These are phyloP conservation scores for Linanthus parryae DNA, from an alignment of 148 eudicot species.

Conservation along the genomic window DNA sequence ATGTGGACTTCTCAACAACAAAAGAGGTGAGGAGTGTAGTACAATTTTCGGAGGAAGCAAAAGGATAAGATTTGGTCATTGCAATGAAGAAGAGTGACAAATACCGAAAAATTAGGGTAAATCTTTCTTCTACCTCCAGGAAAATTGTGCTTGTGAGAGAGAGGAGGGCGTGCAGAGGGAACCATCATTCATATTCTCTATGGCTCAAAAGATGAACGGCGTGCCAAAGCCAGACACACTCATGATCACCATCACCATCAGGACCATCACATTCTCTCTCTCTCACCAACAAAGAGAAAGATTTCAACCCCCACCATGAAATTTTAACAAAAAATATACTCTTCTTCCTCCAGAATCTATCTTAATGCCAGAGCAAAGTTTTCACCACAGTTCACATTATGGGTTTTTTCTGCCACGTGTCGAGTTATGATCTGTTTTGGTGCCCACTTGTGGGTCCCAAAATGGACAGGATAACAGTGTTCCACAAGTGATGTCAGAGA, in stretches of 20 bases:
- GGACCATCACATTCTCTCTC: slow-evolving; percentile 12
- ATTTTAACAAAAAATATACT: not conserved
- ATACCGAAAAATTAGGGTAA: slow-evolving; percentile 27
- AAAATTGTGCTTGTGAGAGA: slow-evolving; percentile 23
- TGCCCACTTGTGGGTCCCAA: no score
- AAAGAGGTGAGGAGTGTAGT: not conserved
- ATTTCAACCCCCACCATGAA: slow-evolving; percentile 14
- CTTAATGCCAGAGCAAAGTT: no score
- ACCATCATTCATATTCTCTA: slow-evolving; percentile 36
- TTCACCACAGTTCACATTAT: not conserved
- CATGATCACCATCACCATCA: slow-evolving; percentile 35
- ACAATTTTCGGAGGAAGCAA: not conserved
- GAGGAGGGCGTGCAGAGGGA: slow-evolving; percentile 34
- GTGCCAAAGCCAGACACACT: slow-evolving; percentile 40
- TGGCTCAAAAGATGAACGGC: slow-evolving; percentile 23
- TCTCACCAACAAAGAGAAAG: slow-evolving; percentile 8
- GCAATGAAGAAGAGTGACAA: slow-evolving; percentile 20
- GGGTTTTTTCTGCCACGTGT: no score
- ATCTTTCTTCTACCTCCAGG: slow-evolving; percentile 4
- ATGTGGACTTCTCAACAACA: no score
- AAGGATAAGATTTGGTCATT: slow-evolving; percentile 30
- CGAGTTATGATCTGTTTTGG: no score
- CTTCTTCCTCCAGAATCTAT: not conserved
- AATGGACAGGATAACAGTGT: no score
- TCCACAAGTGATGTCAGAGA: no score